phyloP scores from a whole-genome alignment of 768 basidiomycete species.

The Lactarius sanguifluus region DNA sequence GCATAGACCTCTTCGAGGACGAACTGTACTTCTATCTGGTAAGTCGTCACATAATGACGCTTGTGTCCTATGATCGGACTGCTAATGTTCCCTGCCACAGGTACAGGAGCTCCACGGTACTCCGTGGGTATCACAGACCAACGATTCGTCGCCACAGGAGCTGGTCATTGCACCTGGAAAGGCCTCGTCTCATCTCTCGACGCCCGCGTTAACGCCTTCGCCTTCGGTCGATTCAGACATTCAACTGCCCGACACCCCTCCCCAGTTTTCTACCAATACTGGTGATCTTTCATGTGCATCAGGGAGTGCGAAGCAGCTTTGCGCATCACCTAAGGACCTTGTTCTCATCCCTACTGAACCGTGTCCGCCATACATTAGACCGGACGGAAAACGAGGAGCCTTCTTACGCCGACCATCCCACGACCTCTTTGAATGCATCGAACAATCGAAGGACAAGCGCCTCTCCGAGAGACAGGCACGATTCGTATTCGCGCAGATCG shows the following conservation, averaged over 20 bases:
- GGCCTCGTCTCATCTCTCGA: constrained; percentile 23
- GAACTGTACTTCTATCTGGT: constrained; percentile 84
- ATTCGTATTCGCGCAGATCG: constrained; percentile 84
- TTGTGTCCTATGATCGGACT: constrained; percentile 8
- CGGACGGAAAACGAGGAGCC: constrained; percentile 38
- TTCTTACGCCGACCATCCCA: constrained; percentile 76
- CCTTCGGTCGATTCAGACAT: constrained; percentile 27
- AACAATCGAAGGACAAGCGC: constrained; percentile 76
- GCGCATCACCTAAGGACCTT: constrained; percentile 9
- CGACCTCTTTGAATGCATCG: constrained; percentile 95
- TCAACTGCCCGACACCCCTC: constrained; percentile 23
- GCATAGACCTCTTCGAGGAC: constrained; percentile 85
- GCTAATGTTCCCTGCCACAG: constrained; percentile 40
- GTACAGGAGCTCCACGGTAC: constrained; percentile 92
- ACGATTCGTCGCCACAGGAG: constrained; percentile 34
- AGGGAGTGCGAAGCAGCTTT: constrained; percentile 10
- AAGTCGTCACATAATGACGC: constrained; percentile 34
- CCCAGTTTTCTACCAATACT: constrained; percentile 19
- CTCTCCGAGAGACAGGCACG: constrained; percentile 77
- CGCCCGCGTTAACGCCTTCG: constrained; percentile 29
- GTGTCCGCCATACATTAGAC: constrained; percentile 20
- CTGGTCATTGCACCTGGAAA: constrained; percentile 14
- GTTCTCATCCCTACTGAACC: constrained; percentile 6
- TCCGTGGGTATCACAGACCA: constrained; percentile 66
- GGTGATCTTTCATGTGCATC: constrained; percentile 9